Base-by-base conservation (phyloP, 2,329 filamentous ascomycete species). In the Ascochyta clinopodiicola region DNA sequence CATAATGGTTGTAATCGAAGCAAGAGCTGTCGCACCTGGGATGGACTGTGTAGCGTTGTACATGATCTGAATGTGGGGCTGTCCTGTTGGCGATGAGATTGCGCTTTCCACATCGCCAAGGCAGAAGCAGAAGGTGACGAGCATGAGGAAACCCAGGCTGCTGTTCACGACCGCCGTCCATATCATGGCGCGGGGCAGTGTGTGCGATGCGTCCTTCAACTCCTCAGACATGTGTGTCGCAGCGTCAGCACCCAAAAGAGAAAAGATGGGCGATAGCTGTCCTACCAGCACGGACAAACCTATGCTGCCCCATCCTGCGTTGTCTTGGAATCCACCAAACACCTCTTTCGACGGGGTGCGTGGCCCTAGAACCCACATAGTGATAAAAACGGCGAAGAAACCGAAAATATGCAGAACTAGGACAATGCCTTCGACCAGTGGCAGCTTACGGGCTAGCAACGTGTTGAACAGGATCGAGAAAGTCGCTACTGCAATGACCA, bases 351-450 rank as follows among this genome's bases (percentile, higher is more conserved):
- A 48, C 13, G 51, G 29, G 37, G 56, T 63, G n/a, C 63, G 60
- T 13, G 66, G 64, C 5, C 52, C 69, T 9, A 72, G 61, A 2
- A 70, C 65, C 69, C 69, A 73, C 46, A 73, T 56, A 2, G 64
- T 64, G 17, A 69, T 65, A 21, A 84, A 68, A 47, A 83, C 76
- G 2, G 77, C 81, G 57, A 84, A 79, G 60, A 83, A 80, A 1
- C 81, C 81, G 25, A 79, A 68, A 25, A 83, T 72, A 51, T 84
- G 82, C 2, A 84, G 60, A 13, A 81, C 68, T 1, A 82, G 68
- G 25, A 81, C 72, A 7, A 77, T 63, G 3, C 77, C 77, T 64
- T 85, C 82, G 22, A 82, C 65, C 3, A 77, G 64, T 1, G 81
- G 81, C 1, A 84, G 69, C 9, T 78, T 67, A 8, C 73, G 72